Base-by-base conservation (phyloP, 306 rosid genomes). In the Quercus mongolica region DNA sequence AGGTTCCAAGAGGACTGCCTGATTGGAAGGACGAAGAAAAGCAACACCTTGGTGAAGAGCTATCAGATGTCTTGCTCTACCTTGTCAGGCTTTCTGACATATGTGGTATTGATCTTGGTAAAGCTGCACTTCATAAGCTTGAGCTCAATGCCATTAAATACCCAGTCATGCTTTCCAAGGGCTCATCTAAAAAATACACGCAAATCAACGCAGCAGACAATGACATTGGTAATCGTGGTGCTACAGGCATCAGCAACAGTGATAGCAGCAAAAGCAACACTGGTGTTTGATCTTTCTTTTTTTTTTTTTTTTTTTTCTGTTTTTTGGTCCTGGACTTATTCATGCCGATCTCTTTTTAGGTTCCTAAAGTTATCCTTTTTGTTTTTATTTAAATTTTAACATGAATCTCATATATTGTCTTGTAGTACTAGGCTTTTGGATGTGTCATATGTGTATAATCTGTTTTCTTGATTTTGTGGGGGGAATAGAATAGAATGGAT, bases 11-110 rank as follows among this genome's bases (percentile, higher is more conserved):
- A 12, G 74, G 74, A 46, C 74, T 81, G 69, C 69, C 75, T 6
- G 82, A 78, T 44, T 74, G 79, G 82, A 74, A 78, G 75, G 76
- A 74, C 8, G 79, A 49, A 74, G 82, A 74, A 30, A 77, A 72
- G 26, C 62, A 73, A 56, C 72, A 67, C 51, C 17, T 67, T 21
- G 82, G 79, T 9, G 79, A 78, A 78, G 86, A 83, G 38, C 79
- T 78, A 5, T 69, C 82, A 15, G 76, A 78, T 10, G 82, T 82
- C 21, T 33, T 77, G 74, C 79, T 73, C 12, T 82, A 77, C 41
- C 78, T 73, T 20, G 61, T 74, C 18, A 65, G 82, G 67, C 59
- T 74, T 19, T 63, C 79, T 59, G 76, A 74, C 18, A 49, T 78
- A 26, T 78, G 76, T 52, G 76, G 79, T 21, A 19, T 78, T 51